phyloP scores from a whole-genome alignment of 2,329 filamentous ascomycete genomes.

The Fusarium newnesense region DNA sequence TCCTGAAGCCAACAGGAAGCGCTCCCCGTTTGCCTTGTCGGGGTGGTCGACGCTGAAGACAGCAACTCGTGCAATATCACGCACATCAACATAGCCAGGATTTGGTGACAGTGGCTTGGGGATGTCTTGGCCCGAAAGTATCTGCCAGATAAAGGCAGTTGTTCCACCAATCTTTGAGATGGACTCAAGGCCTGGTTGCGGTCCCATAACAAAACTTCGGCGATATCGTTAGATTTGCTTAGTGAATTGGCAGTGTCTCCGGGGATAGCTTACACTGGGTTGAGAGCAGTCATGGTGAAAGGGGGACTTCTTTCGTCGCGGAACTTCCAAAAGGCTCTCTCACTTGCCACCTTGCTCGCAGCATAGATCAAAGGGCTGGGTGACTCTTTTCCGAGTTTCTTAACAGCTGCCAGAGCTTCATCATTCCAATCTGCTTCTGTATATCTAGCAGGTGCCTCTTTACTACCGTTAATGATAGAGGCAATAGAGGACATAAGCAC shows the following conservation, averaged over 20 bases:
- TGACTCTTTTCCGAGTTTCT: constrained; percentile 34
- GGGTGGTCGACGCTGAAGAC: constrained; percentile 37
- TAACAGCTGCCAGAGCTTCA: constrained; percentile 22
- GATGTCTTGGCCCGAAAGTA: constrained; percentile 38
- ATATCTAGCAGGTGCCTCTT: constrained; percentile 19
- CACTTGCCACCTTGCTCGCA: constrained; percentile 37
- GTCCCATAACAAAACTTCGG: constrained; percentile 41
- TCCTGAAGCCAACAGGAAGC: constrained; percentile 32
- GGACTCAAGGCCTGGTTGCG: constrained; percentile 30
- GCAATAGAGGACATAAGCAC: constrained; percentile 42
- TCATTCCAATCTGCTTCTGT: constrained; percentile 42
- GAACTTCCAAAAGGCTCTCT: constrained; percentile 42
- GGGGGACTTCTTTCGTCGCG: constrained; percentile 31
- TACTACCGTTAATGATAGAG: constrained; percentile 11
- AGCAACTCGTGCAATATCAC: constrained; percentile 37
- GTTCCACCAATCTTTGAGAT: constrained; percentile 34
- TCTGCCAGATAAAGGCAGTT: constrained; percentile 37
- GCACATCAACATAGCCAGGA: constrained; percentile 37
- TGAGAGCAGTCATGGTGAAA: constrained; percentile 39
- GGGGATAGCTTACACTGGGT: constrained; percentile 33
- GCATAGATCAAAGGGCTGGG: constrained; percentile 33
- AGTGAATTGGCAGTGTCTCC: rapidly evolving
- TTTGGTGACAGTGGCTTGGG: constrained; percentile 19
- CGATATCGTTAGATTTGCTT: background rate
- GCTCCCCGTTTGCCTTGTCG: constrained; percentile 34